A percentile compares a stretch with the other conserved stretches of the same genome.
Evolutionary conservation across 2,329 filamentous ascomycete genomes (phyloP).

Genomic region (Aspergillus puulaauensis): DNA sequence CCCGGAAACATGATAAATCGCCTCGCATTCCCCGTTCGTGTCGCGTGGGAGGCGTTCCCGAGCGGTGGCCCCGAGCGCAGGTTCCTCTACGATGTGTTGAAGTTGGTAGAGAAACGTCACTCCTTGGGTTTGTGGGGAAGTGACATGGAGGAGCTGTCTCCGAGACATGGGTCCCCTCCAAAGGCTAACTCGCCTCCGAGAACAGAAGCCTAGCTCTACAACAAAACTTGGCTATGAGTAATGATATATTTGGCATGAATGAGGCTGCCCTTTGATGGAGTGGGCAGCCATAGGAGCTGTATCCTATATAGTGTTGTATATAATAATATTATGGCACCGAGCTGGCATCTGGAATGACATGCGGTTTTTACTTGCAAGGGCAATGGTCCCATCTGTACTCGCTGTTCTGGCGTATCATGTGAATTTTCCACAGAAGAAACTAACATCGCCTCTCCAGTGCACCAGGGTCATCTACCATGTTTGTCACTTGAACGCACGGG

Average conservation of each 20-base stretch:
- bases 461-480: no score
- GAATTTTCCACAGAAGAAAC: not conserved
- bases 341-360: not conserved
- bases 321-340: not conserved
- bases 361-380: not conserved
- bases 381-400: not conserved
- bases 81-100: constrained; percentile 34
- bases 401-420: not conserved
- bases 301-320: not conserved
- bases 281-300: not conserved
- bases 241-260: not conserved
- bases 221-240: not conserved
- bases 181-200: constrained; percentile 20
- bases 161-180: constrained; percentile 25
- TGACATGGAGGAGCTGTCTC: constrained; percentile 36
- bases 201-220: not conserved
- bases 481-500: no score
- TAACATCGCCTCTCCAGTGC: not conserved
- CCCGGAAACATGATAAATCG: constrained; percentile 43
- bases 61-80: constrained; percentile 30
- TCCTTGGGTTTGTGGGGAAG: constrained; percentile 36
- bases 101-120: constrained; percentile 36
- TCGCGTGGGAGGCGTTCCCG: constrained; percentile 39
- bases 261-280: not conserved
- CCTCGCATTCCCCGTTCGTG: constrained; percentile 36